phyloP scores from a whole-genome alignment of 768 basidiomycete species.

The Macrolepiota albuminosa region DNA sequence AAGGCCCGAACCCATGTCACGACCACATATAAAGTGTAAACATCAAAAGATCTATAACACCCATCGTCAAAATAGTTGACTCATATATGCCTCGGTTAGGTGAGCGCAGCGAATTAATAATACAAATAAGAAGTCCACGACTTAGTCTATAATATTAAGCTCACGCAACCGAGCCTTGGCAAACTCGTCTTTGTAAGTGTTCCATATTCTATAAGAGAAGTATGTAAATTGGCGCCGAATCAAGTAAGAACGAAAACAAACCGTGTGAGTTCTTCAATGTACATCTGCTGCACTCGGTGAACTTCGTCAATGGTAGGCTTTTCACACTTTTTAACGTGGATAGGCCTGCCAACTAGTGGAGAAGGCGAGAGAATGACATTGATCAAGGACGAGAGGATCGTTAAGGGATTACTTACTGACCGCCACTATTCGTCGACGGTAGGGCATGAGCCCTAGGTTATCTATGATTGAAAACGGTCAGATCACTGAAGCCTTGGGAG shows the following conservation, averaged over 20 bases:
- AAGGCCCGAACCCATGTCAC: background rate
- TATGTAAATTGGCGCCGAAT: background rate
- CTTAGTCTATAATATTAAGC: conserved; percentile 71
- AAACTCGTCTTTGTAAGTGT: conserved; percentile 92
- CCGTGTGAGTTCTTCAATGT: conserved; percentile 92
- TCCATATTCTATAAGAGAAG: conserved; percentile 70
- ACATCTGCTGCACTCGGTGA: conserved; percentile 70
- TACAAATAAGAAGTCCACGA: conserved; percentile 10
- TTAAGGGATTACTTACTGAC: conserved; percentile 66
- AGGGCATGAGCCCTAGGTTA: conserved; percentile 93
- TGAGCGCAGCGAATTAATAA: background rate
- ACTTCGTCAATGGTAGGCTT: conserved; percentile 83
- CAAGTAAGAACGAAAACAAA: conserved; percentile 28
- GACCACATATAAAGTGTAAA: background rate
- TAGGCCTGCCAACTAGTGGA: conserved; percentile 78
- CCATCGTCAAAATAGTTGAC: background rate
- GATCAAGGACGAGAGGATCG: background rate
- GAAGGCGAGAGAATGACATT: background rate
- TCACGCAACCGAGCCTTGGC: conserved; percentile 78
- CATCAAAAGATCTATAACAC: background rate
- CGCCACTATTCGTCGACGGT: conserved; percentile 90
- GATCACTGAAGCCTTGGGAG: background rate
- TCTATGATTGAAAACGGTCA: conserved; percentile 40
- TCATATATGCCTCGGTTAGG: background rate
- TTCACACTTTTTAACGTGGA: conserved; percentile 69